Conservation (phyloP, 2,329 filamentous ascomycete species). For the Pseudogymnoascus sp. region DNA sequence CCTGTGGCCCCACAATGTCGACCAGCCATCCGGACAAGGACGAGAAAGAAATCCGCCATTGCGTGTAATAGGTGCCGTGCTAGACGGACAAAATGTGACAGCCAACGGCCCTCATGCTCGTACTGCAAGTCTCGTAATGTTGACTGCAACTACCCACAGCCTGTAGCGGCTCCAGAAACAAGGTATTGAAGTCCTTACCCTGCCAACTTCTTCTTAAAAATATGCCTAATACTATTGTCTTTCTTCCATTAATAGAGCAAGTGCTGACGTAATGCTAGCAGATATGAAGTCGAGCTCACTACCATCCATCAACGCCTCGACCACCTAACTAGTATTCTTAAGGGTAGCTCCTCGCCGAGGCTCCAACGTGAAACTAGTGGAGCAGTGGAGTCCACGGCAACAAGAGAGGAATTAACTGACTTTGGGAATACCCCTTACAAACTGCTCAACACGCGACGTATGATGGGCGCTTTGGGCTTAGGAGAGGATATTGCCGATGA, state of each 20-base stretch:
- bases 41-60: constrained; percentile 12
- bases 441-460: not conserved
- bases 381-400: not conserved
- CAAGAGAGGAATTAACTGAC: not conserved
- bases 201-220: not conserved
- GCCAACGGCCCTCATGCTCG: constrained; percentile 15
- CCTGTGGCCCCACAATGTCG: not conserved
- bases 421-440: not conserved
- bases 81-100: constrained; percentile 19
- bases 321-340: not conserved
- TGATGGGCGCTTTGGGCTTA: not conserved
- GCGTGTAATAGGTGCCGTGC: constrained; percentile 17
- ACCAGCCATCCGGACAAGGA: not conserved
- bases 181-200: not conserved
- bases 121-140: constrained; percentile 11
- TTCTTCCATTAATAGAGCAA: not conserved
- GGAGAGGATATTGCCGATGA: not conserved
- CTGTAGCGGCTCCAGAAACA: not conserved
- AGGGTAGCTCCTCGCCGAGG: not conserved
- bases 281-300: not conserved
- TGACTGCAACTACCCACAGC: not conserved
- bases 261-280: not conserved
- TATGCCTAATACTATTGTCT: not conserved
- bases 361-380: not conserved
- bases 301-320: not conserved